Evolutionary conservation across 768 basidiomycete genomes (phyloP).

Genomic region (Cystofilobasidium bisporidii): DNA sequence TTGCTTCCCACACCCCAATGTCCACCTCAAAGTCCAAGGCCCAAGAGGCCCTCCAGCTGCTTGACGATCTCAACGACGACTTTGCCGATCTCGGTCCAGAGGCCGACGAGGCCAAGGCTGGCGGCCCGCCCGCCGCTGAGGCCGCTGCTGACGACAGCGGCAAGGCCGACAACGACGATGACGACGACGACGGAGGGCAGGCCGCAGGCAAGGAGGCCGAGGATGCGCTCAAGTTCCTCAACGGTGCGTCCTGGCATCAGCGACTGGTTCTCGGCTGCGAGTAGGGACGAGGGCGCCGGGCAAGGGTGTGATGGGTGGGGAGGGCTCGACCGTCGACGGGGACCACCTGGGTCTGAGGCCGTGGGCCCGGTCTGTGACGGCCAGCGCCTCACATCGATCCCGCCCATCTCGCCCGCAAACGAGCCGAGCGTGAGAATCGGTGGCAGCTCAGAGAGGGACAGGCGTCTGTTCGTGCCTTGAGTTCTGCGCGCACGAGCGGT

Average conservation of each 20-base stretch:
- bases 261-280: too few relatives aligned
- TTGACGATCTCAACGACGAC: constrained; percentile 84
- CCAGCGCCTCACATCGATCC: too few relatives aligned
- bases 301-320: too few relatives aligned
- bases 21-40: constrained; percentile 4
- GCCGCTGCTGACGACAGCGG: constrained; percentile 16
- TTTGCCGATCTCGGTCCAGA: constrained; percentile 40
- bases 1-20: not conserved
- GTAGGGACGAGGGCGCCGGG: too few relatives aligned
- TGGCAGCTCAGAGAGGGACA: too few relatives aligned
- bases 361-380: too few relatives aligned
- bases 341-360: too few relatives aligned
- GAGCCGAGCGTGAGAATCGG: too few relatives aligned
- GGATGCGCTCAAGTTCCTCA: constrained; percentile 23
- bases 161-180: not conserved
- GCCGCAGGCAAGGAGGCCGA: constrained; percentile 19
- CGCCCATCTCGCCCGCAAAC: too few relatives aligned
- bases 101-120: constrained; percentile 22
- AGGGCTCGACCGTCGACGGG: too few relatives aligned
- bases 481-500: too few relatives aligned
- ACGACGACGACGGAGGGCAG: not conserved
- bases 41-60: constrained; percentile 74
- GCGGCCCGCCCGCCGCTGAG: constrained; percentile 15
- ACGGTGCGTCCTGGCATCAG: constrained; percentile 15
- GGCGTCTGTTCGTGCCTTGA: too few relatives aligned